Conservation (phyloP, 202 grass and related monocot species). For the Panicum virgatum region DNA sequence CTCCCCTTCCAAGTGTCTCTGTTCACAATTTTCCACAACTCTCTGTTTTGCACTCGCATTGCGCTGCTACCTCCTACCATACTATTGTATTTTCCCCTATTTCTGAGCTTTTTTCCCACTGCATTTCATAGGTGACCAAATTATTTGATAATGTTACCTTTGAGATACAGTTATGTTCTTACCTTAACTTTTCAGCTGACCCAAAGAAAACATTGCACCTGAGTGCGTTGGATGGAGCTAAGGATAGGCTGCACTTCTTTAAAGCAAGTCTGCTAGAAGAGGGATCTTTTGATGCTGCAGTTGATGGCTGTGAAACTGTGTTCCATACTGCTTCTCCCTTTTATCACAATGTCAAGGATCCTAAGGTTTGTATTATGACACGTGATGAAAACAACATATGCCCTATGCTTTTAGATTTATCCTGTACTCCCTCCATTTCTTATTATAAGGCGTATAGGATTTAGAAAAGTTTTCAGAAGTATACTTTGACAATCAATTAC, state of each 20-base stretch:
- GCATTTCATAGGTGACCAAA: background rate
- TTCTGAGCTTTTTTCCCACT: background rate
- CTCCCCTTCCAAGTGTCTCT: background rate
- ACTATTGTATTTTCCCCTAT: background rate
- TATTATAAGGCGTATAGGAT: no score
- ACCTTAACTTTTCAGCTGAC: constrained; percentile 52
- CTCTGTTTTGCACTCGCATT: background rate
- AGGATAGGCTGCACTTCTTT: constrained; percentile 66
- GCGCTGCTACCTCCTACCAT: background rate
- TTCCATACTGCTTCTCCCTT: constrained; percentile 84
- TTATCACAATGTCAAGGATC: constrained; percentile 56
- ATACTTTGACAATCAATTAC: background rate
- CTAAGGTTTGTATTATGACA: constrained; percentile 48
- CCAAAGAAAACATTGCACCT: constrained; percentile 71
- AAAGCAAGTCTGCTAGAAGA: constrained; percentile 73
- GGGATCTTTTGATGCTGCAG: constrained; percentile 57
- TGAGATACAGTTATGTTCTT: background rate
- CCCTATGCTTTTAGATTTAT: background rate
- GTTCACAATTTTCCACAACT: background rate
- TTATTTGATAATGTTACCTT: background rate
- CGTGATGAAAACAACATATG: background rate
- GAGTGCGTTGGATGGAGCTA: constrained; percentile 61
- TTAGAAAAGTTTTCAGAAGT: background rate
- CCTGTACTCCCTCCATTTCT: background rate
- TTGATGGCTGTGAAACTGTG: constrained; percentile 57